Conservation (phyloP, 1,139 yeast genomes). For the Yamadazyma trypodendri region DNA sequence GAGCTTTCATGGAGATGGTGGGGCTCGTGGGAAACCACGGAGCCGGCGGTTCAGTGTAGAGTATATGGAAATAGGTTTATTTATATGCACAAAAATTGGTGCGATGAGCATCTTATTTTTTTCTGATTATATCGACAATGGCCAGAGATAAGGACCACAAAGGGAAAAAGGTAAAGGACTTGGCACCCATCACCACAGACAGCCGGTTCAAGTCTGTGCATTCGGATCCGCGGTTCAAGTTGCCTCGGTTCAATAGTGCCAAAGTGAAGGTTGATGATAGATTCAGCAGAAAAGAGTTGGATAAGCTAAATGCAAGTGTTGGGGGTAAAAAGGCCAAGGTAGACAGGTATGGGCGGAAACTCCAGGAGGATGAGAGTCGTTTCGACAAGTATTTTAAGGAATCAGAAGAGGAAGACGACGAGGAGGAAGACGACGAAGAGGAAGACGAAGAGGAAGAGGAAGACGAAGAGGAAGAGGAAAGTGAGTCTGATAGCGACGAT, state of each 20-base stretch:
- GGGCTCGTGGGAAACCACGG: constrained; percentile 75
- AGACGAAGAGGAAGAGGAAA: constrained; percentile 20
- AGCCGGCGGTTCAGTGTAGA: constrained; percentile 47
- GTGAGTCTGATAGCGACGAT: constrained; percentile 15
- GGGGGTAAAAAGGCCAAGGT: constrained; percentile 55
- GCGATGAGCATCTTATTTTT: constrained; percentile 1
- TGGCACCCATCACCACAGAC: constrained; percentile 51
- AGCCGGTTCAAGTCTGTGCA: constrained; percentile 78
- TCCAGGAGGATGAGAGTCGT: constrained; percentile 44
- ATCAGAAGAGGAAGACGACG: constrained; percentile 31
- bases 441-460: constrained; percentile 14
- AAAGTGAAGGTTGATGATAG: constrained; percentile 85
- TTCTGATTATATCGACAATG: constrained; percentile 14
- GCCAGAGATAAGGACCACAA: constrained; percentile 19
- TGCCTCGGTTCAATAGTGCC: constrained; percentile 67
- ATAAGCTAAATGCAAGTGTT: constrained; percentile 53
- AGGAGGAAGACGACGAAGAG: constrained; percentile 22
- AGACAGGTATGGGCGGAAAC: constrained; percentile 83
- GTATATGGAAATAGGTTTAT: neutral
- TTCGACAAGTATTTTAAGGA: constrained; percentile 64
- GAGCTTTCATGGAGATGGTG: constrained; percentile 87
- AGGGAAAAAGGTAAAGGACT: constrained; percentile 8
- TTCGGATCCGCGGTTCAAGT: constrained; percentile 83
- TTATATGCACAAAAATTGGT: neutral
- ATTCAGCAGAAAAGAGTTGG: constrained; percentile 71